phyloP scores from a whole-genome alignment of 148 eudicot species.

The Camellia lanceoleosa region DNA sequence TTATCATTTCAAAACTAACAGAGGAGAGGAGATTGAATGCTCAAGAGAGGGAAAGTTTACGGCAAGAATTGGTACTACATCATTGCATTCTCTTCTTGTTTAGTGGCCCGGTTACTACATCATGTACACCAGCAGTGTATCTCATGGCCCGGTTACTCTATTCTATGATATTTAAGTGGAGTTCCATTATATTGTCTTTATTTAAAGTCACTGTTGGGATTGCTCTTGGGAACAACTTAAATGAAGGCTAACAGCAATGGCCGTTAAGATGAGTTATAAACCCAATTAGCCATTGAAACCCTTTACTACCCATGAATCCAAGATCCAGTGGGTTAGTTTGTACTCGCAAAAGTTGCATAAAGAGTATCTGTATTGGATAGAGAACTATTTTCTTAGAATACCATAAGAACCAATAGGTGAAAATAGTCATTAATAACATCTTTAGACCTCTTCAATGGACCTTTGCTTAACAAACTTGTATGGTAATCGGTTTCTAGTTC shows the following conservation, averaged over 20 bases:
- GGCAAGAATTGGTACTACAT: conserved; percentile 62
- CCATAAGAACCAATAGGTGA: neutral
- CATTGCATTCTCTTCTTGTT: neutral
- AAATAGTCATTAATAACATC: neutral
- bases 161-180: neutral
- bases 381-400: neutral
- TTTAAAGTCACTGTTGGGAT: neutral
- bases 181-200: neutral
- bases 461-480: neutral
- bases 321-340: neutral
- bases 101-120: neutral
- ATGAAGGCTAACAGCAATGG: neutral
- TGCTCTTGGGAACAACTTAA: neutral
- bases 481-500: neutral
- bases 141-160: neutral
- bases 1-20: conserved; percentile 50
- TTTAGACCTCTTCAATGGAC: neutral
- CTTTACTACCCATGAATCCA: neutral
- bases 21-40: conserved; percentile 59
- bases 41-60: conserved; percentile 52
- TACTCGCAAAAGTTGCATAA: neutral
- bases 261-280: neutral
- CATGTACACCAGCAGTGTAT: neutral
- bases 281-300: neutral
- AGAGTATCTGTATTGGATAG: neutral